Percentiles rank a stretch among this genome's conserved stretches.
phyloP scores from a whole-genome alignment of 108 stramenopile species.

The Stephanodiscus minutulus region DNA sequence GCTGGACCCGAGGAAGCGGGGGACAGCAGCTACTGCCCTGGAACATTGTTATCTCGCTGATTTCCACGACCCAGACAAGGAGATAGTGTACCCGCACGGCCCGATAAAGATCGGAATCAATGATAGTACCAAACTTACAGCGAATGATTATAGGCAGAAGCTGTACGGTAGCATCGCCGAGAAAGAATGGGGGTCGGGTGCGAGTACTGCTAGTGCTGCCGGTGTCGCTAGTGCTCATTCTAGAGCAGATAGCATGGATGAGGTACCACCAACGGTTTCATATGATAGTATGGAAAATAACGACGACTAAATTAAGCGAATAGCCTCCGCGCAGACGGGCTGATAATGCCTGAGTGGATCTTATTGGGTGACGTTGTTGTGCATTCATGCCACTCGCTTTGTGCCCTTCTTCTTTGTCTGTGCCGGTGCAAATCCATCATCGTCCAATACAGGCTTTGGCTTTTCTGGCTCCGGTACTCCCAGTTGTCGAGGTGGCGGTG shows the following conservation, averaged over 20 bases:
- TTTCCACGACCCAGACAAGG: slow-evolving; percentile 75
- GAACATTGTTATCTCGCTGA: slow-evolving; percentile 78
- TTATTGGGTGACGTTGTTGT: too few relatives aligned
- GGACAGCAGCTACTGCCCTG: slow-evolving; percentile 65
- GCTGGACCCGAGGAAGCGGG: slow-evolving; percentile 74
- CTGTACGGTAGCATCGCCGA: slow-evolving; percentile 42
- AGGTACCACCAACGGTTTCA: slow-evolving; percentile 12
- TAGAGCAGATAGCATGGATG: slow-evolving; percentile 1
- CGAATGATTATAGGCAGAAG: slow-evolving; percentile 46
- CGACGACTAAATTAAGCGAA: neutral
- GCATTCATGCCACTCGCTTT: neutral
- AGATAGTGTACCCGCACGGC: slow-evolving; percentile 50
- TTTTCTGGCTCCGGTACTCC: slow-evolving; percentile 62
- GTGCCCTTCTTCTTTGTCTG: slow-evolving; percentile 37
- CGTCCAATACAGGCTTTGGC: slow-evolving; percentile 57
- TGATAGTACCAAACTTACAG: slow-evolving; percentile 53
- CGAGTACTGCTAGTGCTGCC: too few relatives aligned
- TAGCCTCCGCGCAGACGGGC: too few relatives aligned
- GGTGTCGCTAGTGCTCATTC: neutral
- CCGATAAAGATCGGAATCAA: slow-evolving; percentile 52
- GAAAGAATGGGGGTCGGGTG: slow-evolving; percentile 15
- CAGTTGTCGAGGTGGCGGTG: slow-evolving; percentile 66
- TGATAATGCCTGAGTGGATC: too few relatives aligned
- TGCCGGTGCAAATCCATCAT: slow-evolving; percentile 75
- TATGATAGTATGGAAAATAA: slow-evolving; percentile 13